These are phyloP conservation scores for Mortierella sp. DNA, from an alignment of 371 early-diverging fungal species.

Conservation along the genomic window DNA sequence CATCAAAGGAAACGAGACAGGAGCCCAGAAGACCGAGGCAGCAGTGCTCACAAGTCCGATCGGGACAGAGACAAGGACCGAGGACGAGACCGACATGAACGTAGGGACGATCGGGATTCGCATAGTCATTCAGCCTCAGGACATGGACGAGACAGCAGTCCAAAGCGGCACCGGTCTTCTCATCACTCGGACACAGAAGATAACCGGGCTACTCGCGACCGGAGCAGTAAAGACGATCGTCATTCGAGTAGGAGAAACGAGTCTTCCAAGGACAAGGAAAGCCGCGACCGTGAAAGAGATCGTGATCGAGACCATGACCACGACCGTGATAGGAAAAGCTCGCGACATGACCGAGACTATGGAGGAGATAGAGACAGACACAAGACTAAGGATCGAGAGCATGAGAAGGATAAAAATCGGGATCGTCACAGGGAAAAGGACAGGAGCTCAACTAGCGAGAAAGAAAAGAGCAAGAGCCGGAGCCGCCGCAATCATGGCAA, in stretches of 20 bases:
- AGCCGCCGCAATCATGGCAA: constrained; percentile 11
- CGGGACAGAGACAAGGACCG: constrained; percentile 15
- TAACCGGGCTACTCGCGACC: not conserved
- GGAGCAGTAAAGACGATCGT: not conserved
- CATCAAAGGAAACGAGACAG: constrained; percentile 39
- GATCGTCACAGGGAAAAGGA: constrained; percentile 5
- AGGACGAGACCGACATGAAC: constrained; percentile 15
- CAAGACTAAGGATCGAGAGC: not conserved
- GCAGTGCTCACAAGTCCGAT: constrained; percentile 1
- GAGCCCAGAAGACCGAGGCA: constrained; percentile 13
- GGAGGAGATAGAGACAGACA: too few species aligned
- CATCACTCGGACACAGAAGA: not conserved
- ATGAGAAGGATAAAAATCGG: constrained; percentile 3
- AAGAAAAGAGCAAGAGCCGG: constrained; percentile 8
- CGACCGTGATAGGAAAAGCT: constrained; percentile 16
- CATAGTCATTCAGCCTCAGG: constrained; percentile 6
- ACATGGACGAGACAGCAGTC: constrained; percentile 13
- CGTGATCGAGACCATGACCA: constrained; percentile 3
- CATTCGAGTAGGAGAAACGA: too few species aligned
- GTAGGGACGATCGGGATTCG: constrained; percentile 19
- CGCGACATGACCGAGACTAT: constrained; percentile 10
- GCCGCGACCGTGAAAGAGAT: constrained; percentile 6
- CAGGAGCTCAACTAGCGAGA: not conserved
- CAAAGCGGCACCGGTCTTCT: not conserved
- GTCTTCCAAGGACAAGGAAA: too few species aligned